Percentiles rank a stretch among this genome's conserved stretches.
These are phyloP conservation scores for Monosporozyma siamensis DNA, from an alignment of 805 yeast genomes.

Conservation along the genomic window DNA sequence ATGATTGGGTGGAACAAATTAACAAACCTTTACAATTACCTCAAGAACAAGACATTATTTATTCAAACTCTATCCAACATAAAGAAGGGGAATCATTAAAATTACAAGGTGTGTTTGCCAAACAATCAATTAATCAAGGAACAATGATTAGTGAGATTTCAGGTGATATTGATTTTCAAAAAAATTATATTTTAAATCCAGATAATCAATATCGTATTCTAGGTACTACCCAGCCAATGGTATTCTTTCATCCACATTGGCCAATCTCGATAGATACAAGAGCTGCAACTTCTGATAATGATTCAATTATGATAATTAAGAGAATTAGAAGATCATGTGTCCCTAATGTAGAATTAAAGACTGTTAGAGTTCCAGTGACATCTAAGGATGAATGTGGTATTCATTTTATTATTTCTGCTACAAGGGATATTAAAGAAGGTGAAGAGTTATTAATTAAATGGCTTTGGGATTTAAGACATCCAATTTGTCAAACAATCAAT, in stretches of 20 bases:
- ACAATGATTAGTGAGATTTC: conserved; percentile 50
- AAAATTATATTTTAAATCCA: conserved; percentile 52
- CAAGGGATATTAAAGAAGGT: conserved; percentile 47
- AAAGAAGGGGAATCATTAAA: background rate
- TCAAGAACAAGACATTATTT: background rate
- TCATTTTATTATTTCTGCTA: conserved; percentile 49
- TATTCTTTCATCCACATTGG: conserved; percentile 45
- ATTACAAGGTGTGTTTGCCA: conserved; percentile 42
- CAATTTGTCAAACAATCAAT: conserved; percentile 48
- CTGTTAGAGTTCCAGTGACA: conserved; percentile 32
- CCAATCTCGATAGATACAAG: conserved; percentile 75
- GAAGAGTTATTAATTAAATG: conserved; percentile 72
- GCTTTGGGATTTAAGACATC: conserved; percentile 83
- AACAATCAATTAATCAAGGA: conserved; percentile 34
- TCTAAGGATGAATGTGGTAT: conserved; percentile 23
- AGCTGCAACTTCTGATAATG: conserved; percentile 19
- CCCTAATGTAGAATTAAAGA: conserved; percentile 61
- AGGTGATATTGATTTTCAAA: conserved; percentile 65
- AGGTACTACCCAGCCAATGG: conserved; percentile 61
- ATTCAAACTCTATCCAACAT: background rate
- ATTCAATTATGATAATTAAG: background rate
- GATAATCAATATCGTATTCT: conserved; percentile 67
- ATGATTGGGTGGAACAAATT: conserved; percentile 27
- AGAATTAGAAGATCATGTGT: conserved; percentile 58
- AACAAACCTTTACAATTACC: conserved; percentile 4